Base-by-base conservation (phyloP, 2,329 filamentous ascomycete genomes). In the Fusarium coicis region DNA sequence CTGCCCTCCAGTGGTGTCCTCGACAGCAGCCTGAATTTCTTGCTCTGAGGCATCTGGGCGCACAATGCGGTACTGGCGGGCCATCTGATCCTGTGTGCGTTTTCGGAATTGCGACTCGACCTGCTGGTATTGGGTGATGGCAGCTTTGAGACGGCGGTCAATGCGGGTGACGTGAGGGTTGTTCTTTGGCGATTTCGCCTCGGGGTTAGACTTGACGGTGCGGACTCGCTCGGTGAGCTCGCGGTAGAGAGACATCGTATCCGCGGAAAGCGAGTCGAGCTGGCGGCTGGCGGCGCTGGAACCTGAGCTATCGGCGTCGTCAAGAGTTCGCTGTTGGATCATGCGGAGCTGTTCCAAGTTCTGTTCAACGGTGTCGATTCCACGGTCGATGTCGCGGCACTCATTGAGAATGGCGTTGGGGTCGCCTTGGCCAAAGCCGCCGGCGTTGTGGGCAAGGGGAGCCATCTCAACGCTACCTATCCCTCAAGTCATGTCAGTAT, bases 1-100 rank as follows among this genome's bases (percentile, higher is more conserved):
- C 82, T 97, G 94, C 59, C 91, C 90, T 73, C 92, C 89, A 19
- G 84, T 87, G 75, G 88, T 87, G 77, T 94, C 91, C 78, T 96
- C 90, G 2, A 95, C 92, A 21, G 93, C 94, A 64, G 92, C 89
- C 66, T 89, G 88, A 34, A 98, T 90, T 81, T 98, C 95, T 47
- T 88, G 86, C 60, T 96, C 93, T 34, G 90, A 89, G 7, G 94
- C 94, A 65, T 97, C 91, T 28, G 95, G 93, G 73, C 91, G 89
- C 62, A 96, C 95, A 80, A 98, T 98, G 66, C 93, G 90, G 84
- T 97, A 97, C 81, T 98, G 95, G 62, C 96, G 90, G 74, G 91
- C 93, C 84, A 97, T 93, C 83, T 97, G 94, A 55, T 94, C 93
- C 80, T 93, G 89, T 37, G 94, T 90, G 75, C 92, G 91, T 83